phyloP scores from a whole-genome alignment of 345 rosid species.

The Heritiera fomes region DNA sequence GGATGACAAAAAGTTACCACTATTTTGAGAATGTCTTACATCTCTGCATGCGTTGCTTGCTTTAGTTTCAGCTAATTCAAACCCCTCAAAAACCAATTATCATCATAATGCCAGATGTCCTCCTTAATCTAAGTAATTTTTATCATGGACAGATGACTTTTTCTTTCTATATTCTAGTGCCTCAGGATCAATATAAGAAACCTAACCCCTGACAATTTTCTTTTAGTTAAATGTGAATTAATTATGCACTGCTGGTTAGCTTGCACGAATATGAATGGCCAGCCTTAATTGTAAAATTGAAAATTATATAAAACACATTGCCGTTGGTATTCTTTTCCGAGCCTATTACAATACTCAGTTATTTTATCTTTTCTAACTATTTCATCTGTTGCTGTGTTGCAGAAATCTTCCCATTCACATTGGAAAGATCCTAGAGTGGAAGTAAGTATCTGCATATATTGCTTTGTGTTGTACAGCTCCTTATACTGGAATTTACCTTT shows the following conservation, averaged over 20 bases:
- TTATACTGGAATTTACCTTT: neutral
- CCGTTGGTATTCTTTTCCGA: neutral
- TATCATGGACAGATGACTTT: neutral
- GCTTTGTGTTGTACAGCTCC: neutral
- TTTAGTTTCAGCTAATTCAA: neutral
- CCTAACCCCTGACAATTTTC: neutral
- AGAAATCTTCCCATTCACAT: constrained; percentile 30
- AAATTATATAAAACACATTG: neutral
- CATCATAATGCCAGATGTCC: neutral
- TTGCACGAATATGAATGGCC: neutral
- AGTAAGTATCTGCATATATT: constrained; percentile 32
- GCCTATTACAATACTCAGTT: neutral
- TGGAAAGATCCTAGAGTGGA: constrained; percentile 48
- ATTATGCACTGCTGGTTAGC: neutral
- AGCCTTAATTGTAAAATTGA: neutral
- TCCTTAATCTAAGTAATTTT: neutral
- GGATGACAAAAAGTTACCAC: neutral
- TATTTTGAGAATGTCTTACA: neutral
- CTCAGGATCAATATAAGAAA: neutral
- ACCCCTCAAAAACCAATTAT: neutral
- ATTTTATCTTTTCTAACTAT: neutral
- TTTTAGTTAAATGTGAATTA: neutral
- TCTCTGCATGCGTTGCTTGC: neutral
- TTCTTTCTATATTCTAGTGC: too few species aligned
- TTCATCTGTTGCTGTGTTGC: constrained; percentile 12